phyloP scores from a whole-genome alignment of 306 rosid species.

The Pterocarpus macrocarpus region DNA sequence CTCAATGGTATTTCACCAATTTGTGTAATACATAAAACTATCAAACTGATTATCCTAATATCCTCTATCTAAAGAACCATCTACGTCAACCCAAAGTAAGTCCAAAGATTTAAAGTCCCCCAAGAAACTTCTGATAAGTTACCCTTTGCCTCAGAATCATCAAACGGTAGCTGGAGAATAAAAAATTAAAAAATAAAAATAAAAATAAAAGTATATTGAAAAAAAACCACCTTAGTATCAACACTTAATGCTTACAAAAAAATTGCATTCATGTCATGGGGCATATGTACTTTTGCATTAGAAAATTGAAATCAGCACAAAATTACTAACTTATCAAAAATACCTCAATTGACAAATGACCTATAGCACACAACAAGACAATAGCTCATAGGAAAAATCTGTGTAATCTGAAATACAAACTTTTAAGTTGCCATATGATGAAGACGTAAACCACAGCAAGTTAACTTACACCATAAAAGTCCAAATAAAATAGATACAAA shows the following conservation, averaged over 20 bases:
- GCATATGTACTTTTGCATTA: slow-evolving; percentile 10
- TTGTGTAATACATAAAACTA: neutral
- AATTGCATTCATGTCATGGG: neutral
- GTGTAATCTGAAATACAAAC: slow-evolving; percentile 11
- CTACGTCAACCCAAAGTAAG: neutral
- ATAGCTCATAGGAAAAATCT: slow-evolving; percentile 12
- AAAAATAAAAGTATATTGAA: neutral
- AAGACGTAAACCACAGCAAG: slow-evolving; percentile 16
- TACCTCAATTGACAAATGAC: slow-evolving; percentile 29
- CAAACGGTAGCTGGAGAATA: neutral
- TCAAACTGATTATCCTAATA: neutral
- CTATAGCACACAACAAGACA: slow-evolving; percentile 9
- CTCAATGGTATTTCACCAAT: slow-evolving; percentile 14
- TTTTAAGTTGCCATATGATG: slow-evolving; percentile 30
- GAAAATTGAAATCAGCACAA: slow-evolving; percentile 13
- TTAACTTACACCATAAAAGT: slow-evolving; percentile 14
- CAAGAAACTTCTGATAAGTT: slow-evolving; percentile 11
- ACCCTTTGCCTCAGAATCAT: slow-evolving; percentile 18
- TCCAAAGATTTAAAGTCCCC: slow-evolving; percentile 18
- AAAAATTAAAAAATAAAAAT: no score
- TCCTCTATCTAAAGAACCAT: neutral
- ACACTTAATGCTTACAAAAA: slow-evolving; percentile 25
- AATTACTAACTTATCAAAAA: neutral
- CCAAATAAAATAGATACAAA: slow-evolving; percentile 21
- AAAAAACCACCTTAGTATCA: neutral